phyloP scores from a whole-genome alignment of 1,284 basidiomycete genomes.

The Tranzscheliella williamsii region DNA sequence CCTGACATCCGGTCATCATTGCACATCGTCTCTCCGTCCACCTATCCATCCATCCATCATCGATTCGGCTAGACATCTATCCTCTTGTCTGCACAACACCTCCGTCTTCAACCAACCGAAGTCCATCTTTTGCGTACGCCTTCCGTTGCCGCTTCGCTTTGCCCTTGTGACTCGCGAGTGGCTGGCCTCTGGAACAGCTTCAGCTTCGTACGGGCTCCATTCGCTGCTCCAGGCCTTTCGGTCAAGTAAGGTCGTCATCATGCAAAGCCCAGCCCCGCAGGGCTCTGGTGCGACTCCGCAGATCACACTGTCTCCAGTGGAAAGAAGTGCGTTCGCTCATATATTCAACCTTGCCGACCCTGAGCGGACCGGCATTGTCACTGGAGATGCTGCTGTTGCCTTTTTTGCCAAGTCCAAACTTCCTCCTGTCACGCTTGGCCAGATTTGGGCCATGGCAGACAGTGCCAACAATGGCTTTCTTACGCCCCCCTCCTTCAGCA shows the following conservation, averaged over 20 bases:
- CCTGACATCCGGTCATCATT: no score
- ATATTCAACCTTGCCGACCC: constrained; percentile 57
- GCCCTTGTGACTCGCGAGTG: no score
- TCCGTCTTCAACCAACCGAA: no score
- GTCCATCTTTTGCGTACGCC: no score
- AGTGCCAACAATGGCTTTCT: constrained; percentile 67
- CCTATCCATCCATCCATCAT: no score
- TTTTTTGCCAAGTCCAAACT: constrained; percentile 58
- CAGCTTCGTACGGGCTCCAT: no score
- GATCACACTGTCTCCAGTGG: constrained; percentile 38
- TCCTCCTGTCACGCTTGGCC: constrained; percentile 68
- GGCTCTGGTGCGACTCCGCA: constrained; percentile 17
- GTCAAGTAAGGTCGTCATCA: constrained; percentile 2
- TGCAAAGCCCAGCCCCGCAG: constrained; percentile 41
- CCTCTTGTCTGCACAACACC: no score
- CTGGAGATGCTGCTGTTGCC: constrained; percentile 54
- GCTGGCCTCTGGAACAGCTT: no score
- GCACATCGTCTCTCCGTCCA: no score
- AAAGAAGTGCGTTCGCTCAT: constrained; percentile 54
- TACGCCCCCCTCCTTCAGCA: constrained; percentile 66
- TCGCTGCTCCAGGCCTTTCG: no score
- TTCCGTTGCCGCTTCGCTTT: no score
- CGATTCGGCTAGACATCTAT: no score
- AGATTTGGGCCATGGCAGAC: constrained; percentile 93
- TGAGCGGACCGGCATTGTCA: constrained; percentile 49